Base-by-base conservation (phyloP, 2,329 filamentous ascomycete species). In the Furcasterigmium furcatum region DNA sequence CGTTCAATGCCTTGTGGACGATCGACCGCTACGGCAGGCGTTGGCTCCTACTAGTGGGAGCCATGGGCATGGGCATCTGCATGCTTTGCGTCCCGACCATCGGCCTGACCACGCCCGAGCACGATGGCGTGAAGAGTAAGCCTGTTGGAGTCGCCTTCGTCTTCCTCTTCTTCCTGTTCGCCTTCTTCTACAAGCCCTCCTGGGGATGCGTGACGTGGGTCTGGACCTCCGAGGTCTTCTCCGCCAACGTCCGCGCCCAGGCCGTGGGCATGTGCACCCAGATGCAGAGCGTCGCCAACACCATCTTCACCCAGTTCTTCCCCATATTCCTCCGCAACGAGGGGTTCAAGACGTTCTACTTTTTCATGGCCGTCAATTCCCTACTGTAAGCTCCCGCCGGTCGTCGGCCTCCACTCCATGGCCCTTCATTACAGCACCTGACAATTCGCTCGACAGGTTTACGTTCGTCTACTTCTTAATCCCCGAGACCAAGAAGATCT, bases 1-100 rank as follows among this genome's bases (percentile, higher is more conserved):
- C 85, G 0, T 71, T 88, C 36, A 88, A 87, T 53, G 84, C 85
- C 13, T 77, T 83, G 30, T 88, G 85, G 84, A 86, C 83, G 5
- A 81, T 85, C 27, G 85, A 88, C 61, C 76, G 84, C 41, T 88
- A 84, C 53, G 85, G 85, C 30, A 77, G 85, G 43, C 84, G 84
- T 55, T 83, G 84, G 70, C 69, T 88, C 47, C 75, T 89, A 56
- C 82, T 88, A 45, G 71, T 82, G 27, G 85, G 85, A 56, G 84
- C 77, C 34, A 64, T 82, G 38, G 85, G 85, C 30, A 88, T 88
- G 78, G 81, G 76, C 5, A 48, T 80, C 9, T 87, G 83, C 68
- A 88, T 89, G 83, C 68, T 88, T 46, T 76, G 84, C 47, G 83
- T 85, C 1, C 58, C 66, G 14, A 54, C 67, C 19, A 49, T 71